These are phyloP conservation scores for Irpex sp. DNA, from an alignment of 1,284 basidiomycete species.

Conservation along the genomic window DNA sequence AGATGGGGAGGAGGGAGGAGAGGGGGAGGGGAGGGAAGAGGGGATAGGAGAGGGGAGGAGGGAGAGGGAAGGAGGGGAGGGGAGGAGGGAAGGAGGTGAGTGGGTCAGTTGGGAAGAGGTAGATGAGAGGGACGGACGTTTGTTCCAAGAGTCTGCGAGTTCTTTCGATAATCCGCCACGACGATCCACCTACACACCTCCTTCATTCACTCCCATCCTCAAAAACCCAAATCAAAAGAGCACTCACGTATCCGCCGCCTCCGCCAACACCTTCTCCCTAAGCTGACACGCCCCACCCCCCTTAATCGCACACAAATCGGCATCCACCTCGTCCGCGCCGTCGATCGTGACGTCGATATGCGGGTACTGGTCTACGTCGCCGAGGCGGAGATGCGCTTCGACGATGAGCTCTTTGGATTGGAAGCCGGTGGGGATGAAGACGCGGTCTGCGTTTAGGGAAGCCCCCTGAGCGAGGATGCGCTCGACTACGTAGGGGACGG, in stretches of 20 bases:
- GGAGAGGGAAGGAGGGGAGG: too few relatives aligned
- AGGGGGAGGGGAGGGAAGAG: too few relatives aligned
- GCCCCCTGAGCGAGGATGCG: slow-evolving; percentile 85
- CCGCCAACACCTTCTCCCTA: slow-evolving; percentile 95
- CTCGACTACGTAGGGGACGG: slow-evolving; percentile 97
- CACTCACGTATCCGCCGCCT: slow-evolving; percentile 77
- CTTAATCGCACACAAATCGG: slow-evolving; percentile 91
- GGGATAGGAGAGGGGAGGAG: too few relatives aligned
- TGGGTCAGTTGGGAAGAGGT: not conserved
- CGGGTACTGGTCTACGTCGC: slow-evolving; percentile 91
- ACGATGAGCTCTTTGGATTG: slow-evolving; percentile 97
- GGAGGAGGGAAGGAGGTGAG: not conserved
- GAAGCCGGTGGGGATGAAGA: slow-evolving; percentile 95
- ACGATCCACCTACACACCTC: slow-evolving; percentile 81
- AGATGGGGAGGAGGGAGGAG: too few relatives aligned
- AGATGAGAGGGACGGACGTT: slow-evolving; percentile 55
- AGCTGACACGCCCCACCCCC: slow-evolving; percentile 97
- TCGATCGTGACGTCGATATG: slow-evolving; percentile 94
- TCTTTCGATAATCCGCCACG: slow-evolving; percentile 96
- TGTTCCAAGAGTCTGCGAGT: slow-evolving; percentile 79
- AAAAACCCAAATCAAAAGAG: not conserved
- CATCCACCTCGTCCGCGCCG: slow-evolving; percentile 97
- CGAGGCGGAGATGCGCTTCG: slow-evolving; percentile 73
- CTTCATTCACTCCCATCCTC: slow-evolving; percentile 33
- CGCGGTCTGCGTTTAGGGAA: slow-evolving; percentile 72